Percentiles rank a stretch among this genome's conserved stretches.
Conservation (phyloP, 805 yeast genomes). For the Nakazawaea peltata region DNA sequence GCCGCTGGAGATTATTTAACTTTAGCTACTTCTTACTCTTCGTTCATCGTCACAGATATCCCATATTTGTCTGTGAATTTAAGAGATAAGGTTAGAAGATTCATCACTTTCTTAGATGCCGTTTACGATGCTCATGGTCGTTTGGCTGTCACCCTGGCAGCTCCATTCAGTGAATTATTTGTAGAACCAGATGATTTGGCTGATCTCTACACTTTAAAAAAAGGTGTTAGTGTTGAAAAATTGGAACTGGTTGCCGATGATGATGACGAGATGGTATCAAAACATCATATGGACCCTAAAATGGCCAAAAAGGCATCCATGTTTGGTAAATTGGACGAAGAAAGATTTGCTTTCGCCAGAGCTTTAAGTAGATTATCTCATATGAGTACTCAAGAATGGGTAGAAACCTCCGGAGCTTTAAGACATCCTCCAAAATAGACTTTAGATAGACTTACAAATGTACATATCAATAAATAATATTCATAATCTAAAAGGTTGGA, state of each 20-base stretch:
- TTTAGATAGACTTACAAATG: conserved; percentile 3
- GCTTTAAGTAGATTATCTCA: conserved; percentile 87
- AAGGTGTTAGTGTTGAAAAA: conserved; percentile 18
- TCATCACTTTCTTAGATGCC: conserved; percentile 92
- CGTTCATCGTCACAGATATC: conserved; percentile 86
- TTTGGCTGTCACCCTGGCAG: conserved; percentile 83
- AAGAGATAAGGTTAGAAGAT: conserved; percentile 81
- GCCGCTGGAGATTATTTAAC: conserved; percentile 94
- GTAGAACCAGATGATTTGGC: conserved; percentile 68
- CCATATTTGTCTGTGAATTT: conserved; percentile 74
- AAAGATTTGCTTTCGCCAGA: conserved; percentile 92
- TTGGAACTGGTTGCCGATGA: conserved; percentile 25
- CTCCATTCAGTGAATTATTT: conserved; percentile 75
- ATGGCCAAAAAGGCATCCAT: conserved; percentile 63
- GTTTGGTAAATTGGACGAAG: conserved; percentile 84
- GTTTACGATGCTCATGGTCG: conserved; percentile 88
- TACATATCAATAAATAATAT: conserved; percentile 2
- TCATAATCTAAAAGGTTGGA: background rate
- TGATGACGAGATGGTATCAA: conserved; percentile 53
- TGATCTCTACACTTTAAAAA: conserved; percentile 32
- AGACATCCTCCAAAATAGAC: conserved; percentile 5
- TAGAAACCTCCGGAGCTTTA: conserved; percentile 24
- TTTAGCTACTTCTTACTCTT: conserved; percentile 64
- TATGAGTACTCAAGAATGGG: conserved; percentile 93
- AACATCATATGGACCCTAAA: conserved; percentile 70